phyloP scores from a whole-genome alignment of 192 early-diverging fungal species.

The Dissophora globulifera region DNA sequence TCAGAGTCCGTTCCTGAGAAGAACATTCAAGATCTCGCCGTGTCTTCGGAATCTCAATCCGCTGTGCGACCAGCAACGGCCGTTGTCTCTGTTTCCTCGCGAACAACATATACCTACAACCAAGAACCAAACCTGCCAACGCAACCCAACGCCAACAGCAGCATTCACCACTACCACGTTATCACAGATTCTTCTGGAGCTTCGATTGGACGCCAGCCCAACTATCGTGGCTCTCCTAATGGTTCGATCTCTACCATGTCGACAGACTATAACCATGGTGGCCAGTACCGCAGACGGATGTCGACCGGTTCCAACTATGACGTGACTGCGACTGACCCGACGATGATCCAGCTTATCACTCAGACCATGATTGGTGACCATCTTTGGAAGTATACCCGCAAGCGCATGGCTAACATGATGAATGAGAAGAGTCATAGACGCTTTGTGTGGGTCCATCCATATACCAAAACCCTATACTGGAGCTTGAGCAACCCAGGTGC shows the following conservation, averaged over 20 bases:
- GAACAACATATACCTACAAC: constrained; percentile 24
- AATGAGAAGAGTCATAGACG: constrained; percentile 74
- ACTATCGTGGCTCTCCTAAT: constrained; percentile 21
- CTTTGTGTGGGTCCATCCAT: constrained; percentile 87
- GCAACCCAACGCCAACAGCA: constrained; percentile 7
- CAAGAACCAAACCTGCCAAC: constrained; percentile 14
- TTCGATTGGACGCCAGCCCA: constrained; percentile 19
- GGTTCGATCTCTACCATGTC: constrained; percentile 47
- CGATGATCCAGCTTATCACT: constrained; percentile 75
- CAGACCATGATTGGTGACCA: constrained; percentile 84
- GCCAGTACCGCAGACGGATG: constrained; percentile 19
- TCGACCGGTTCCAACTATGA: constrained; percentile 32
- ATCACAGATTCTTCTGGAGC: constrained; percentile 34
- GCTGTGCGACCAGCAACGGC: background rate
- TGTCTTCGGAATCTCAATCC: background rate
- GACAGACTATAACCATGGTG: constrained; percentile 36
- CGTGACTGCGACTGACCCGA: constrained; percentile 60
- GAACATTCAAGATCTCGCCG: background rate
- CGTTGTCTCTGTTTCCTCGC: constrained; percentile 27
- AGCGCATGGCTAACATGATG: constrained; percentile 57
- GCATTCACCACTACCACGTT: constrained; percentile 13
- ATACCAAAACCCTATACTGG: constrained; percentile 83
- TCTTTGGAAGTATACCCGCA: constrained; percentile 78
- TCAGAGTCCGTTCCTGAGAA: background rate
- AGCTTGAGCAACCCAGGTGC: constrained; percentile 69